A percentile compares a stretch with the other conserved stretches of the same genome.
phyloP scores from a whole-genome alignment of 2,329 filamentous ascomycete species.

The Metarhizium brunneum region DNA sequence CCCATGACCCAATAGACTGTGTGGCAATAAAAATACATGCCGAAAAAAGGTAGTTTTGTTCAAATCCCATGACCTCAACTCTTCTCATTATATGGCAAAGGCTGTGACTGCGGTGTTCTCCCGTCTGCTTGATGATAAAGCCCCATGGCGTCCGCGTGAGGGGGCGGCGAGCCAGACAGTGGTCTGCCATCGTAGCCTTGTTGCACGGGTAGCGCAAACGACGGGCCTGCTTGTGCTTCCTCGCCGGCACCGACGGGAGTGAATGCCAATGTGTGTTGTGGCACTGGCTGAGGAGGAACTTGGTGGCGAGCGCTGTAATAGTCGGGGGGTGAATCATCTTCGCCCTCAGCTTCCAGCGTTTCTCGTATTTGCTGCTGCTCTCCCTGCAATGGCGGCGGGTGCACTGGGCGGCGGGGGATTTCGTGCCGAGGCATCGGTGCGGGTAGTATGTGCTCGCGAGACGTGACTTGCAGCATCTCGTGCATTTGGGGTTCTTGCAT shows the following conservation, averaged over 20 bases:
- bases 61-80: not conserved
- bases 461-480: not conserved
- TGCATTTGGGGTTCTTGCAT: not conserved
- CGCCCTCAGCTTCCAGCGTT: not conserved
- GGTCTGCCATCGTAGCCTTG: not conserved
- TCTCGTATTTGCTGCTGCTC: slow-evolving; percentile 1
- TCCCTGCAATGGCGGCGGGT: slow-evolving; percentile 1
- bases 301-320: not conserved
- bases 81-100: slow-evolving; percentile 17
- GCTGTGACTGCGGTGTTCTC: slow-evolving; percentile 9
- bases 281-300: not conserved
- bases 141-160: slow-evolving; percentile 19
- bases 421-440: not conserved
- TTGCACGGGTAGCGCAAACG: not conserved
- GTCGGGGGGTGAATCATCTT: not conserved
- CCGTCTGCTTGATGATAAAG: slow-evolving; percentile 23
- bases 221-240: not conserved
- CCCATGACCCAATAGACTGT: not conserved
- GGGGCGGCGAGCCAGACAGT: not conserved
- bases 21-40: not conserved
- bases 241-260: not conserved
- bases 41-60: too few relatives aligned
- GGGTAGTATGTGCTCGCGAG: not conserved
- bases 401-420: not conserved
- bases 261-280: not conserved